Evolutionary conservation across 148 eudicot species (phyloP).

Genomic region (Suaeda aralocaspica): DNA sequence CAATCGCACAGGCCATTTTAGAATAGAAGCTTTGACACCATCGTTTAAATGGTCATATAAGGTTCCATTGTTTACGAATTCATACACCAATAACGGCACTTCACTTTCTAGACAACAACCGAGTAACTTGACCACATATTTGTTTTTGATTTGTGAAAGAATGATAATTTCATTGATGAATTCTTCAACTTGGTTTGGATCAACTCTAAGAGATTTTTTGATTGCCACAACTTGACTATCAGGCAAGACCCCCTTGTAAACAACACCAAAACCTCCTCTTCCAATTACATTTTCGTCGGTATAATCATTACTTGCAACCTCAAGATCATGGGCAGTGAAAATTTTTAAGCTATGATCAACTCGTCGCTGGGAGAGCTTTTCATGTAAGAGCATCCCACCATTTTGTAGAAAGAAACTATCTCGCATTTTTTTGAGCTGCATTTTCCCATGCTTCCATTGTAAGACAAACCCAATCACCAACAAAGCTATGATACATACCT

Average conservation of each 20-base stretch:
- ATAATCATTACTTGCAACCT: slow-evolving; percentile 23
- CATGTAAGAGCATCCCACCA: slow-evolving; percentile 23
- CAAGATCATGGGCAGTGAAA: slow-evolving; percentile 19
- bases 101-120: slow-evolving; percentile 30
- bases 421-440: slow-evolving; percentile 1
- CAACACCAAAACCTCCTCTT: slow-evolving; percentile 27
- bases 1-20: slow-evolving; percentile 18
- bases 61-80: slow-evolving; percentile 26
- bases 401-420: slow-evolving; percentile 23
- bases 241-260: slow-evolving; percentile 18
- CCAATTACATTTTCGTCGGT: slow-evolving; percentile 16
- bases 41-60: slow-evolving; percentile 23
- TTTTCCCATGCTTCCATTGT: slow-evolving; percentile 12
- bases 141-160: slow-evolving; percentile 27
- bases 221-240: slow-evolving; percentile 26
- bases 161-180: slow-evolving; percentile 27
- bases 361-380: slow-evolving; percentile 11
- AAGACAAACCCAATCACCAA: slow-evolving; percentile 5
- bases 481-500: slow-evolving; percentile 9
- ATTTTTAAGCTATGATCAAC: slow-evolving; percentile 11
- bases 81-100: slow-evolving; percentile 24
- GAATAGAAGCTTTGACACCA: slow-evolving; percentile 6
- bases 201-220: slow-evolving; percentile 22
- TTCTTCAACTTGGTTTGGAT: slow-evolving; percentile 24
- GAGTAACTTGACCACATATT: slow-evolving; percentile 22